Base-by-base conservation (phyloP, 2,329 filamentous ascomycete species). In the Bipolaris cookei region DNA sequence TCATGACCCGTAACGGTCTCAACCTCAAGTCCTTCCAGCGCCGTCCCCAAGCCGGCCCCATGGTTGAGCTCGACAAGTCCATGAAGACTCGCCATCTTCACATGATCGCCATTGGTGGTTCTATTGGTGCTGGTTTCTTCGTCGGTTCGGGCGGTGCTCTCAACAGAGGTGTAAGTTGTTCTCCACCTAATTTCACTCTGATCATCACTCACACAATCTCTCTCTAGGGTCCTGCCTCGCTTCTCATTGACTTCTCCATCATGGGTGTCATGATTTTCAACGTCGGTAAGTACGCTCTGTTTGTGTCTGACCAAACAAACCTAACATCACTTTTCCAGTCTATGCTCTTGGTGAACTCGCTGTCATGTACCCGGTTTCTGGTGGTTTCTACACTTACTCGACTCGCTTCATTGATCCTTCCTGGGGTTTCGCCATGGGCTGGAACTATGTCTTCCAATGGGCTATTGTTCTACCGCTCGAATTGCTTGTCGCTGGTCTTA, bases 111-210 rank as follows among this genome's bases (percentile, higher is more conserved):
- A 85, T 86, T 39, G 84, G 84, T 68, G 84, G 84, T 57, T 85
- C 84, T 30, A 87, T 87, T 54, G 84, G 84, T 72, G 84, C 84
- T 70, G 84, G 84, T 77, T 85, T 87, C 78, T 87, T 86, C 72
- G 84, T 86, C 68, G 84, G 84, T 65, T 85, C 84, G 34, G 84
- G 84, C 64, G 70, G 76, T 63, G 84, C 84, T 44, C 75, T 86
- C n/a, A 68, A 68, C 60, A 80, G 76, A 55, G 84, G 84, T 76
- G 82, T 80, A 76, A 71, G 79, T 76, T 39, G 16, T 23, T 21
- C 23, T 28, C 1, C 2, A 14, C 8, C 7, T 18, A 2, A 30
- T 25, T 6, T 16, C 14, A 6, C 5, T 11, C 2, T 49, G n/a
- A 21, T 38, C 38, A 23, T 13, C 30, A 18, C 61, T 66, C 6